phyloP scores from a whole-genome alignment of 164 flowering plant species.

The Aristolochia californica region DNA sequence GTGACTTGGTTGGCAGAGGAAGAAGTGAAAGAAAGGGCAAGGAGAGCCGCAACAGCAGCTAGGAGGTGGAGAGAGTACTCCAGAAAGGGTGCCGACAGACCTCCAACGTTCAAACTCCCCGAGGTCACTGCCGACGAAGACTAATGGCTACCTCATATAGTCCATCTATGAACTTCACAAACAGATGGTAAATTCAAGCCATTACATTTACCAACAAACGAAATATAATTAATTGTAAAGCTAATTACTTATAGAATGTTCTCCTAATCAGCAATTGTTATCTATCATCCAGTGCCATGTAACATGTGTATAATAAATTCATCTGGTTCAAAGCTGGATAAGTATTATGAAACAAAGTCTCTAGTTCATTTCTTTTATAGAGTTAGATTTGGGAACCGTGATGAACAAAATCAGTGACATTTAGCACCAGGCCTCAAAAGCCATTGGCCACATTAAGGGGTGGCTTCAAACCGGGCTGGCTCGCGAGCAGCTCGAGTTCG shows the following conservation, averaged over 20 bases:
- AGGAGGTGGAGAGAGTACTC: slow-evolving; percentile 98
- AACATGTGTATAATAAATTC: too few relatives aligned
- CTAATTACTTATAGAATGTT: slow-evolving; percentile 5
- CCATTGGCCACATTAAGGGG: too few relatives aligned
- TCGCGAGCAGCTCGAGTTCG: too few relatives aligned
- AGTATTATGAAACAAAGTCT: too few relatives aligned
- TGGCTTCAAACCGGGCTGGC: too few relatives aligned
- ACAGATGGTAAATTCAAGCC: background rate
- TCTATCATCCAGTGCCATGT: too few relatives aligned
- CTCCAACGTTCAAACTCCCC: slow-evolving; percentile 73
- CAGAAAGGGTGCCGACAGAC: slow-evolving; percentile 74
- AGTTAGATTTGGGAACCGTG: background rate
- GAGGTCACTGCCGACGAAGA: slow-evolving; percentile 52
- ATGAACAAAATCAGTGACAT: background rate
- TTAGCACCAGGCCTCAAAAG: too few relatives aligned
- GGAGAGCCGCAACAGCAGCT: slow-evolving; percentile 80
- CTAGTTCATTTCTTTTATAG: too few relatives aligned
- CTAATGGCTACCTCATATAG: slow-evolving; percentile 7
- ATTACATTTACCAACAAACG: background rate
- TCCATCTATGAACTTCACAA: background rate
- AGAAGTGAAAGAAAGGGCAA: slow-evolving; percentile 69
- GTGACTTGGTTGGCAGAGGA: slow-evolving; percentile 42
- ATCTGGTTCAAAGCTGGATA: too few relatives aligned
- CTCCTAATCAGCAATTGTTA: background rate
- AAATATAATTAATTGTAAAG: slow-evolving; percentile 7